phyloP scores from a whole-genome alignment of 495 filamentous ascomycete genomes.

The Chaetomium cochliodes region DNA sequence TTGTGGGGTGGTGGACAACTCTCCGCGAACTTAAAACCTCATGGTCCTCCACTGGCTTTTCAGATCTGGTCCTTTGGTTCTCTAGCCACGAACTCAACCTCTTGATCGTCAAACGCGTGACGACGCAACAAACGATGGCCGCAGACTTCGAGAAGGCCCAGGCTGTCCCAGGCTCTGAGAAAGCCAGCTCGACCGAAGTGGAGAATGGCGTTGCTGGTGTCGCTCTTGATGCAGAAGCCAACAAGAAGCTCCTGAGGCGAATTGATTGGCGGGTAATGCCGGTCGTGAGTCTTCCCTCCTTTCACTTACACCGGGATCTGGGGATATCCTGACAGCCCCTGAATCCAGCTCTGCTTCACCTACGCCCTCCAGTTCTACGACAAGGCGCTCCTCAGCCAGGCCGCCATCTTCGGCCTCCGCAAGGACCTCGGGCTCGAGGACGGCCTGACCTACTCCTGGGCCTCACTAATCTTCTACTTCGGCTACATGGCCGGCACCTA shows the following conservation, averaged over 20 bases:
- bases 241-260: conserved; percentile 13
- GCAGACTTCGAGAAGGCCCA: conserved; percentile 2
- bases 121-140: not conserved
- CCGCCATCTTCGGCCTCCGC: conserved; percentile 18
- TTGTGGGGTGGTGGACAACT: too few species aligned
- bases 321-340: not conserved
- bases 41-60: not conserved
- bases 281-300: not conserved
- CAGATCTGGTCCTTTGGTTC: not conserved
- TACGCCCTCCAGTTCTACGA: conserved; percentile 20
- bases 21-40: not conserved
- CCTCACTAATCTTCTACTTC: conserved; percentile 18
- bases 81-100: not conserved
- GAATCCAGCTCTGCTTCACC: conserved; percentile 15
- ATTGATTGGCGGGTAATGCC: conserved; percentile 18
- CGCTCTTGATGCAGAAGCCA: conserved; percentile 1
- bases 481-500: conserved; percentile 18
- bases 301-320: too few species aligned
- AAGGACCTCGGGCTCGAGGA: conserved; percentile 15
- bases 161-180: not conserved
- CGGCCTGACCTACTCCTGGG: conserved; percentile 18
- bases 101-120: not conserved
- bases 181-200: conserved; percentile 1
- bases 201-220: not conserved
- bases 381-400: conserved; percentile 16